A percentile compares a stretch with the other conserved stretches of the same genome.
phyloP scores from a whole-genome alignment of 225 moss, liverwort and hornwort species.

The Takakia lepidozioides region DNA sequence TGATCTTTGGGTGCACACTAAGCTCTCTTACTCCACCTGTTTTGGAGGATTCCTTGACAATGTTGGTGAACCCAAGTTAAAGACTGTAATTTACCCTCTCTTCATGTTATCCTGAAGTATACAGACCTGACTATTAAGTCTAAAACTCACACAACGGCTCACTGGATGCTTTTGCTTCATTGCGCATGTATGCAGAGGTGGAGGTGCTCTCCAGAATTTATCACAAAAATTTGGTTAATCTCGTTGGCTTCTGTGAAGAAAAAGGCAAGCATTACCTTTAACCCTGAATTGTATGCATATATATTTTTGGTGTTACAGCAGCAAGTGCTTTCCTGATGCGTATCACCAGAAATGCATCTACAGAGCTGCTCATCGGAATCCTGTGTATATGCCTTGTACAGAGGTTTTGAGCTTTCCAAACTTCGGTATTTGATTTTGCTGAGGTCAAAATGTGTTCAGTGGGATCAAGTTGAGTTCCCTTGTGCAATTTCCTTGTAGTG shows the following conservation, averaged over 20 bases:
- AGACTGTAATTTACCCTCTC: neutral
- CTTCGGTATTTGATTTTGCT: neutral
- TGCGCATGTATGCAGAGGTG: constrained; percentile 18
- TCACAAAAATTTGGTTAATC: constrained; percentile 41
- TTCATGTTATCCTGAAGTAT: neutral
- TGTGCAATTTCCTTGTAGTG: neutral
- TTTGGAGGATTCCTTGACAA: no score
- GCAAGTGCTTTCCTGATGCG: no score
- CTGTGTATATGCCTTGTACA: neutral
- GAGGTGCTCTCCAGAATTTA: constrained; percentile 34
- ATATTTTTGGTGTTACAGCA: no score
- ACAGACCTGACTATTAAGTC: neutral
- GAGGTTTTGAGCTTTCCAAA: neutral
- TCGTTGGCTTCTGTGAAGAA: constrained; percentile 43
- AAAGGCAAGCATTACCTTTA: constrained; percentile 17
- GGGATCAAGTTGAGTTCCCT: no score
- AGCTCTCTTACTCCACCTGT: no score
- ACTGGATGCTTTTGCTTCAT: no score
- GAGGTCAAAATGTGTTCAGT: no score
- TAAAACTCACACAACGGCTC: no score
- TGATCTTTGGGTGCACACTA: no score
- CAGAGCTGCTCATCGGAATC: neutral
- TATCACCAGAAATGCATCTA: no score
- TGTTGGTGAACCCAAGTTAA: neutral
- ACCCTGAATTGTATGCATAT: no score